Conservation (phyloP, 1,284 basidiomycete species). For the Trametes versicolor region DNA sequence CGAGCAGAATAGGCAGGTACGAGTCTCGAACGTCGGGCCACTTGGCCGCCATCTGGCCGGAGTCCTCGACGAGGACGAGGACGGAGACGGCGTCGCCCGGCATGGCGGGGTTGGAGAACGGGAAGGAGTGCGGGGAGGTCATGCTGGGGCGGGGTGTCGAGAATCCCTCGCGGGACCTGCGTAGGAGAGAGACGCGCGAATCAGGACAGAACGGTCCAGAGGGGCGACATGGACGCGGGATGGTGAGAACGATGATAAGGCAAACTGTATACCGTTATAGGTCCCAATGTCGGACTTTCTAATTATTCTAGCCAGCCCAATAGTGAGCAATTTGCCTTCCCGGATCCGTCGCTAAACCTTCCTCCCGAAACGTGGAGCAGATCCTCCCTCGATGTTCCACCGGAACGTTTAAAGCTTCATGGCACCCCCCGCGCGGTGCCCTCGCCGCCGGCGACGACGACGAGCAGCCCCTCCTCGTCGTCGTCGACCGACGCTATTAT, state of each 20-base stretch:
- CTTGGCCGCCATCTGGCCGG: slow-evolving; percentile 54
- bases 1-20: slow-evolving; percentile 61
- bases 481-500: slow-evolving; percentile 12
- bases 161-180: slow-evolving; percentile 34
- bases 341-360: slow-evolving; percentile 27
- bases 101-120: slow-evolving; percentile 48
- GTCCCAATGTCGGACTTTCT: slow-evolving; percentile 44
- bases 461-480: slow-evolving; percentile 2
- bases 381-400: slow-evolving; percentile 20
- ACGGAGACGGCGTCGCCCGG: slow-evolving; percentile 55
- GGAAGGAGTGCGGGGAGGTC: slow-evolving; percentile 35
- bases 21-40: slow-evolving; percentile 67
- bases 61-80: slow-evolving; percentile 72
- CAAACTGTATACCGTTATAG: slow-evolving; percentile 44
- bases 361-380: slow-evolving; percentile 21
- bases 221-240: slow-evolving; percentile 34
- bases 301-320: slow-evolving; percentile 28
- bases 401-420: slow-evolving; percentile 42
- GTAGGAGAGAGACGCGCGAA: slow-evolving; percentile 33
- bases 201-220: slow-evolving; percentile 36
- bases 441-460: neutral
- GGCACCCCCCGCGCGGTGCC: slow-evolving; percentile 35
- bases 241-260: slow-evolving; percentile 44
- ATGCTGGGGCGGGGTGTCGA: slow-evolving; percentile 34
- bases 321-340: slow-evolving; percentile 29